phyloP scores from a whole-genome alignment of 202 grass and related monocot species.

The Hordeum pubiflorum region DNA sequence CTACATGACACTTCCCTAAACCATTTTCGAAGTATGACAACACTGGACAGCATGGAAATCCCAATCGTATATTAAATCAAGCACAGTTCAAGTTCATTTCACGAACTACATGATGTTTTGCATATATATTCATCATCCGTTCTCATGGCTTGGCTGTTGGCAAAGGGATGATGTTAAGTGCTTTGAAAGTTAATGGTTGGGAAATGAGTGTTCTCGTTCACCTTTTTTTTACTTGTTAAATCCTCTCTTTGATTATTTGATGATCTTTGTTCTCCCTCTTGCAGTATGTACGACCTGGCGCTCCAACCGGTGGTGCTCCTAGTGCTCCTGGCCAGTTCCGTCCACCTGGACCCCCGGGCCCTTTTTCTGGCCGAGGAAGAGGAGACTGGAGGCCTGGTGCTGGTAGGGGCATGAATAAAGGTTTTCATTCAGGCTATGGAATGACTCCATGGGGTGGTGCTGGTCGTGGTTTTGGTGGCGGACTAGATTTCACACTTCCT shows the following conservation, averaged over 20 bases:
- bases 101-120: neutral
- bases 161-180: slow-evolving; percentile 15
- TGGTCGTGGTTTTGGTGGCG: slow-evolving; percentile 59
- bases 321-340: slow-evolving; percentile 52
- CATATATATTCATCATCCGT: slow-evolving; percentile 10
- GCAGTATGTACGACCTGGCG: slow-evolving; percentile 87
- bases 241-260: slow-evolving; percentile 2
- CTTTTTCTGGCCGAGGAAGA: slow-evolving; percentile 73
- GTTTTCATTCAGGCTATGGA: slow-evolving; percentile 63
- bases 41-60: neutral
- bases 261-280: slow-evolving; percentile 27
- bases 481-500: slow-evolving; percentile 89
- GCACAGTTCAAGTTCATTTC: neutral
- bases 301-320: slow-evolving; percentile 39
- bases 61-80: slow-evolving; percentile 2
- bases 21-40: neutral
- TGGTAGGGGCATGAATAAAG: slow-evolving; percentile 70
- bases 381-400: slow-evolving; percentile 81
- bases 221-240: neutral
- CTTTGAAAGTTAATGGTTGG: slow-evolving; percentile 5
- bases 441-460: slow-evolving; percentile 67
- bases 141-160: neutral
- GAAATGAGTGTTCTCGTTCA: neutral
- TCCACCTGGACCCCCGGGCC: slow-evolving; percentile 48
- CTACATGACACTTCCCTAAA: neutral